phyloP scores from a whole-genome alignment of 805 yeast species.

The Wickerhamomyces bovis region DNA sequence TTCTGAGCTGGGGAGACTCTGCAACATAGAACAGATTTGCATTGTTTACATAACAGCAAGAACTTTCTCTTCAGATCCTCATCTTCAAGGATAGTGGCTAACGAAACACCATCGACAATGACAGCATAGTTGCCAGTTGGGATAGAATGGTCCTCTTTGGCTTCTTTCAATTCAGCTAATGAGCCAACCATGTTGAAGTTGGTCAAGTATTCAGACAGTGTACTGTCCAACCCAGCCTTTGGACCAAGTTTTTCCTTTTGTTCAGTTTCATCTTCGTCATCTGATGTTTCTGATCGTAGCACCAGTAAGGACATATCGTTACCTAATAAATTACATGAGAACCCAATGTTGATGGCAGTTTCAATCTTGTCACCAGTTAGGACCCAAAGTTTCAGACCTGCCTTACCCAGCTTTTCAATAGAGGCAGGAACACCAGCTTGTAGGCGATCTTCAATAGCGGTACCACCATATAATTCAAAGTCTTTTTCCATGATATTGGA shows the following conservation, averaged over 20 bases:
- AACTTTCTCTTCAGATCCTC: constrained; percentile 47
- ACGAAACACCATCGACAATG: constrained; percentile 76
- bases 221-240: constrained; percentile 21
- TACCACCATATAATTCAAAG: constrained; percentile 65
- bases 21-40: constrained; percentile 78
- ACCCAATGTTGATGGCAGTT: constrained; percentile 82
- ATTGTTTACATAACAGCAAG: constrained; percentile 67
- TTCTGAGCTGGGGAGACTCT: constrained; percentile 87
- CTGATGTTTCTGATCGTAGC: constrained; percentile 42
- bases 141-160: constrained; percentile 53
- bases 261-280: constrained; percentile 25
- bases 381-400: constrained; percentile 82
- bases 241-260: constrained; percentile 33
- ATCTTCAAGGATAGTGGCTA: constrained; percentile 44
- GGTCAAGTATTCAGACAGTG: constrained; percentile 40
- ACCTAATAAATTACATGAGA: constrained; percentile 67
- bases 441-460: constrained; percentile 82
- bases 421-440: constrained; percentile 86
- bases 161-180: constrained; percentile 46
- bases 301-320: constrained; percentile 70
- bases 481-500: constrained; percentile 68
- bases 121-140: constrained; percentile 66
- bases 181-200: constrained; percentile 57
- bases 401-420: constrained; percentile 59
- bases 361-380: constrained; percentile 80